Base-by-base conservation (phyloP, 2,329 filamentous ascomycete species). In the Piedraia hortae region DNA sequence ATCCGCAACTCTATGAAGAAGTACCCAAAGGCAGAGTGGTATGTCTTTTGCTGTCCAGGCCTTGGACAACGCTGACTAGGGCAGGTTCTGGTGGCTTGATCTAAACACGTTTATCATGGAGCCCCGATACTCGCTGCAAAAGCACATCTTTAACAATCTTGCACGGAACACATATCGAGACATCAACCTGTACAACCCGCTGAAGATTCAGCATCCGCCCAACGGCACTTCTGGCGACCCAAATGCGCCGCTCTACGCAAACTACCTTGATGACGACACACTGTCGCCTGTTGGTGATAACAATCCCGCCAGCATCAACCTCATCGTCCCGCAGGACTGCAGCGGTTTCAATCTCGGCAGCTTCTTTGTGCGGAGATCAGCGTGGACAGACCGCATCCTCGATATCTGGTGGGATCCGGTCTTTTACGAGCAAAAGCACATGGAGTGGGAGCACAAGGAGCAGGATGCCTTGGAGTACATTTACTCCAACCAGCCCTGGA, bases 371-470 rank as follows among this genome's bases (percentile, higher is more conserved):
- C 65, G 67, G 21, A 66, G 85, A 28, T 75, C 74, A 37, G 54
- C 65, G 12, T 97, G 80, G 75, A 75, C 80, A 0, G 82, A 93
- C 37, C 69, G 77, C 4, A 51, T 97, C 10, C 60, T 97, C 16
- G 85, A 97, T 39, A 60, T 90, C 23, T 97, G 85, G 85, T 97
- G 85, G 85, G 85, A 97, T 38, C 85, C 85, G 0, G 80, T 93
- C 14, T 65, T 71, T 26, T 97, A 97, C 45, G 85, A 97, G 48
- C 85, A 97, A 48, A 88, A 78, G 43, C 85, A 97, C 45, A 91
- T 91, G 80, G 63, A 85, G 30, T 97, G 85, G 85, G 80, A 85
- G 39, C 85, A 97, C 54, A 93, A 93, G 44, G 85, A 97, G 45
- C 85, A 97, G 48, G 80, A 93, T 41, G 77, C 80, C 2, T 52